Evolutionary conservation across 805 yeast genomes (phyloP).

Genomic region (Saccharomycopsis capsularis): DNA sequence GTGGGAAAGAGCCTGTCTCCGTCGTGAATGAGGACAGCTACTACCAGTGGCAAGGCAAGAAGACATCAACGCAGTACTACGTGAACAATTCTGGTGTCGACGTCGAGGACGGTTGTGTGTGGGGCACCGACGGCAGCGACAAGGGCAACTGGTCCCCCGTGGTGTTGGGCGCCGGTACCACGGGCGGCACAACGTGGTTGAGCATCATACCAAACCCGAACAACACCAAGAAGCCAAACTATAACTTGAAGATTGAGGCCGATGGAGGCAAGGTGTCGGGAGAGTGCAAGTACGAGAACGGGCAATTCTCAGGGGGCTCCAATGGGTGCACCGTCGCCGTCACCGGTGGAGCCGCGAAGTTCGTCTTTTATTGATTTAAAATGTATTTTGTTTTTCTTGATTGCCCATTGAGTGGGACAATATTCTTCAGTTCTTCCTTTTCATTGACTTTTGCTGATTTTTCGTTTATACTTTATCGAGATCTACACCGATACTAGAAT

Average conservation of each 20-base stretch:
- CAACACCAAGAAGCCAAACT: constrained; percentile 62
- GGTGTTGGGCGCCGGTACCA: constrained; percentile 85
- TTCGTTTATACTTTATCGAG: too few species aligned
- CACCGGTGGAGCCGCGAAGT: constrained; percentile 51
- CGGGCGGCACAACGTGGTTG: constrained; percentile 67
- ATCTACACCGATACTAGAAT: too few species aligned
- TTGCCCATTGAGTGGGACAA: too few species aligned
- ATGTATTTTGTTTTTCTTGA: too few species aligned
- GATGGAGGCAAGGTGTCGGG: constrained; percentile 58
- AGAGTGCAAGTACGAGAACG: constrained; percentile 72
- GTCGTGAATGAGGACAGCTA: constrained; percentile 74
- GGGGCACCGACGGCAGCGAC: constrained; percentile 76
- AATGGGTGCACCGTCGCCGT: constrained; percentile 81
- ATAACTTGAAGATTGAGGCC: constrained; percentile 71
- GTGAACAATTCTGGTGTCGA: constrained; percentile 95
- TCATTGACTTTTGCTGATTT: too few species aligned
- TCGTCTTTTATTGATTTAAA: constrained; percentile 49
- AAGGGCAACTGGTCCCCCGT: constrained; percentile 98
- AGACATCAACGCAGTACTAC: constrained; percentile 93
- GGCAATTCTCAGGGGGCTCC: constrained; percentile 60
- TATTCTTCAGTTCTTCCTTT: too few species aligned
- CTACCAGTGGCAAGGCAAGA: constrained; percentile 73
- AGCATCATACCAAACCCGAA: constrained; percentile 94
- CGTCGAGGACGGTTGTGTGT: constrained; percentile 82
- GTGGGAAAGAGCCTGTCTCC: constrained; percentile 55